These are phyloP conservation scores for Aspergillus phoenicis DNA, from an alignment of 2,329 filamentous ascomycete genomes.

Conservation along the genomic window DNA sequence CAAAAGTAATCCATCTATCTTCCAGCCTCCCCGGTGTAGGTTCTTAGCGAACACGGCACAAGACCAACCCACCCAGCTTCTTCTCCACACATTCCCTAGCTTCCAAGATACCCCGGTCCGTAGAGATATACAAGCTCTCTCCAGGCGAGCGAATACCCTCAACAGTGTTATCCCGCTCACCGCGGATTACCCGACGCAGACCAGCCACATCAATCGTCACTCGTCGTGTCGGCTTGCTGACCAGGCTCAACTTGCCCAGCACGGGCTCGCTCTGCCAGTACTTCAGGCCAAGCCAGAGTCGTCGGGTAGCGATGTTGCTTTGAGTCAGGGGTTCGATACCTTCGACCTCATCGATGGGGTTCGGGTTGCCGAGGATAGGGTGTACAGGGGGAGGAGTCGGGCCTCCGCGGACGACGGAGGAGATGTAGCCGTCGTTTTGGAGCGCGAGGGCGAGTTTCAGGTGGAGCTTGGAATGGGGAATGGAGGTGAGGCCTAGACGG, in stretches of 20 bases:
- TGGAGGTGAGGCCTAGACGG: conserved; percentile 80
- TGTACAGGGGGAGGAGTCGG: conserved; percentile 57
- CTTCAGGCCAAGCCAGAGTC: conserved; percentile 88
- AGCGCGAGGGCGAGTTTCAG: conserved; percentile 73
- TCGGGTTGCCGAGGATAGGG: conserved; percentile 56
- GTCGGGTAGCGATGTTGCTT: conserved; percentile 70
- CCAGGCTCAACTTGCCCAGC: conserved; percentile 64
- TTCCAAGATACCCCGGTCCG: conserved; percentile 77
- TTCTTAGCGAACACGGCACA: conserved; percentile 64
- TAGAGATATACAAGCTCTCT: conserved; percentile 79
- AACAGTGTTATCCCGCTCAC: conserved; percentile 66
- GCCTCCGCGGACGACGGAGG: conserved; percentile 74
- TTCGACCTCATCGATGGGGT: conserved; percentile 41
- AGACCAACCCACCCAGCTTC: conserved; percentile 75
- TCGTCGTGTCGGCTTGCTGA: conserved; percentile 74
- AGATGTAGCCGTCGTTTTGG: conserved; percentile 80
- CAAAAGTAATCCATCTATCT: conserved; percentile 14
- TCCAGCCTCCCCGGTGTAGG: background rate
- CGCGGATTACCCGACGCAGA: conserved; percentile 68
- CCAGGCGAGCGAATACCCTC: conserved; percentile 74
- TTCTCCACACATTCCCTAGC: conserved; percentile 77
- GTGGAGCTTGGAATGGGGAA: conserved; percentile 79
- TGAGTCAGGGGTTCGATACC: conserved; percentile 60
- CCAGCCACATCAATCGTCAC: conserved; percentile 67
- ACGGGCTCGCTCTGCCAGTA: conserved; percentile 85